phyloP scores from a whole-genome alignment of 352 stramenopile genomes.

The Phytophthora parvispora region DNA sequence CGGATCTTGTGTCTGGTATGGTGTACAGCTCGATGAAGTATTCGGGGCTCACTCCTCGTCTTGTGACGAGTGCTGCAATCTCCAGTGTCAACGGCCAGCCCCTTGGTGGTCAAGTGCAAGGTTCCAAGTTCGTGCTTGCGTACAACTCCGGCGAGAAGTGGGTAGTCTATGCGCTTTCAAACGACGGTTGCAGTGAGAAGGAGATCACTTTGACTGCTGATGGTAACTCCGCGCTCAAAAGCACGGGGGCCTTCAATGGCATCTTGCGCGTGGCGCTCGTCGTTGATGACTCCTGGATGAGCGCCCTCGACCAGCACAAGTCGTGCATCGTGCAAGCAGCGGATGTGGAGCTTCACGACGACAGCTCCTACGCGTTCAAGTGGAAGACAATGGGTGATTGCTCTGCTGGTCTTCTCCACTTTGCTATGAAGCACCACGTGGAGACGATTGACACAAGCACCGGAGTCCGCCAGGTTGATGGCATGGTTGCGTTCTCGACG shows the following conservation, averaged over 20 bases:
- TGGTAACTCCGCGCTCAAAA: slow-evolving; percentile 45
- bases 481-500: slow-evolving; percentile 57
- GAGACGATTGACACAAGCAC: slow-evolving; percentile 51
- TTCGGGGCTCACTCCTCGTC: slow-evolving; percentile 47
- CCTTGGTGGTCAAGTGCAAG: slow-evolving; percentile 28
- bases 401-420: slow-evolving; percentile 63
- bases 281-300: slow-evolving; percentile 45
- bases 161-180: slow-evolving; percentile 63
- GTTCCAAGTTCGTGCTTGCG: slow-evolving; percentile 60
- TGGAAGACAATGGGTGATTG: slow-evolving; percentile 73
- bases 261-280: slow-evolving; percentile 59
- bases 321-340: slow-evolving; percentile 58
- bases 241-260: slow-evolving; percentile 47
- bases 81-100: slow-evolving; percentile 53
- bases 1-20: slow-evolving; percentile 74
- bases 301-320: slow-evolving; percentile 58
- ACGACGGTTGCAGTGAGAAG: slow-evolving; percentile 48
- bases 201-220: slow-evolving; percentile 52
- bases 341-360: slow-evolving; percentile 48
- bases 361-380: slow-evolving; percentile 61
- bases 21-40: slow-evolving; percentile 66
- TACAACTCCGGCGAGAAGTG: slow-evolving; percentile 70
- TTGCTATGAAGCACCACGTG: slow-evolving; percentile 60
- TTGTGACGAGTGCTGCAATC: slow-evolving; percentile 54
- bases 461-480: slow-evolving; percentile 36